Percentiles rank a stretch among this genome's conserved stretches.
These are phyloP conservation scores for Kodamaea kakaduensis DNA, from an alignment of 805 yeast species.

Conservation along the genomic window DNA sequence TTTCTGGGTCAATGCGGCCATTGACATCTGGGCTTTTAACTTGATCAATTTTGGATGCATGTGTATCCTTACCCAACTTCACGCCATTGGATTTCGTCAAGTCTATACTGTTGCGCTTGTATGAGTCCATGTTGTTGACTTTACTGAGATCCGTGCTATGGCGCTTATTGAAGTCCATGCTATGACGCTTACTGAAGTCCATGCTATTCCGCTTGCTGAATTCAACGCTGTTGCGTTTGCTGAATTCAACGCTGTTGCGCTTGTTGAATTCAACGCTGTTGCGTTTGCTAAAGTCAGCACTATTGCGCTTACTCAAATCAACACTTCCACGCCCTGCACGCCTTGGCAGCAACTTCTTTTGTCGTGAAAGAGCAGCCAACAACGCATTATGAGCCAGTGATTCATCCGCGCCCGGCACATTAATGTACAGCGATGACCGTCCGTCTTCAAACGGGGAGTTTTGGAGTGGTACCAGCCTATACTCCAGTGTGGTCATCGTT, in stretches of 20 bases:
- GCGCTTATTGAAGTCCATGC: constrained; percentile 3
- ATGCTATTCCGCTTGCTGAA: constrained; percentile 3
- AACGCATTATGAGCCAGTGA: constrained; percentile 45
- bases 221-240: constrained; percentile 4
- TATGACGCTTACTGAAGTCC: constrained; percentile 7
- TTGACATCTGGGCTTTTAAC: too few relatives aligned
- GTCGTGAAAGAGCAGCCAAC: constrained; percentile 36
- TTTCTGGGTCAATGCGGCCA: too few relatives aligned
- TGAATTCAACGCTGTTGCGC: constrained; percentile 6
- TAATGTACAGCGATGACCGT: constrained; percentile 3
- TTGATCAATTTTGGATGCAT: too few relatives aligned
- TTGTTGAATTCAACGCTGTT: not conserved
- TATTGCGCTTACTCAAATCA: constrained; percentile 8
- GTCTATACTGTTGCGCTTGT: not conserved
- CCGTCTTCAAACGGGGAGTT: constrained; percentile 12
- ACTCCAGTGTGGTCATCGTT: constrained; percentile 8
- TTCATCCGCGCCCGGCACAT: constrained; percentile 33
- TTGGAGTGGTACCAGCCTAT: constrained; percentile 10
- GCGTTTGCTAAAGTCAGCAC: constrained; percentile 6
- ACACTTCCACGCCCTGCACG: constrained; percentile 5
- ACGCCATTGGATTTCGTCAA: too few relatives aligned
- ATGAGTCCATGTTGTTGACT: constrained; percentile 1
- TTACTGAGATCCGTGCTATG: constrained; percentile 6
- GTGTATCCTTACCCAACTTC: too few relatives aligned
- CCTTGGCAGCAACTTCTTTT: constrained; percentile 20